Base-by-base conservation (phyloP, 495 filamentous ascomycete genomes). In the Hapsidospora chrysogenum region DNA sequence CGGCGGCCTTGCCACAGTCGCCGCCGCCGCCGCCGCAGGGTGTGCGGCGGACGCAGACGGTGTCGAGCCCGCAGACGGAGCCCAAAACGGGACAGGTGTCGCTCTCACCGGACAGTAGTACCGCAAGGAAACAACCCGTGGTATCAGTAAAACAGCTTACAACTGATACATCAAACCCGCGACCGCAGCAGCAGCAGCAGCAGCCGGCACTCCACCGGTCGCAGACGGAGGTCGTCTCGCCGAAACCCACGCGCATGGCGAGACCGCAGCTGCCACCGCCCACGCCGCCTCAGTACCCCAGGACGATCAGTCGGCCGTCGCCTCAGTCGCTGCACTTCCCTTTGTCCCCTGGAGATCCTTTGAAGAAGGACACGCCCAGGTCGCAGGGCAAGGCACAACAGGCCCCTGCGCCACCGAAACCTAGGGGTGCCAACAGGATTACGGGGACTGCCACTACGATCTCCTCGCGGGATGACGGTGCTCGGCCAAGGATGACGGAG, bases 391-490 rank as follows among this genome's bases (percentile, higher is more conserved):
- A 16, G 17, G 3, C 8, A 4, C 21, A 22, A 6, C 29, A 20
- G 13, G 29, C 37, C 1, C 37, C 37, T 1, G 33, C 37, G 21
- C 37, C 37, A 21, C 37, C 37, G 20, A 39, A 39, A 26, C 37
- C 37, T 1, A 4, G 37, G 8, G 37, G 29, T 9, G 27, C 9
- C 16, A 15, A 16, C 6, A 26, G 23, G 23, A 11, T 26, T 6
- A 26, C 6, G 6, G 11, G 23, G 23, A 11, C 23, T 26, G 23
- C 6, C 11, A 6, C 23, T 26, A 6, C 11, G 6, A 26, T n/a
- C n/a, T 17, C 14, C 13, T 6, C 7, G 3, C 31, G 26, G 33
- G 11, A 36, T 27, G 22, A 22, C 5, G 22, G 10, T 3, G 6
- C 33, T 28, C 22, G 22, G 14, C 6, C 11, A 6, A 26, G 11